Percentiles rank a stretch among this genome's conserved stretches.
These are phyloP conservation scores for Dioszegia aurantiaca DNA, from an alignment of 768 basidiomycete genomes.

Conservation along the genomic window DNA sequence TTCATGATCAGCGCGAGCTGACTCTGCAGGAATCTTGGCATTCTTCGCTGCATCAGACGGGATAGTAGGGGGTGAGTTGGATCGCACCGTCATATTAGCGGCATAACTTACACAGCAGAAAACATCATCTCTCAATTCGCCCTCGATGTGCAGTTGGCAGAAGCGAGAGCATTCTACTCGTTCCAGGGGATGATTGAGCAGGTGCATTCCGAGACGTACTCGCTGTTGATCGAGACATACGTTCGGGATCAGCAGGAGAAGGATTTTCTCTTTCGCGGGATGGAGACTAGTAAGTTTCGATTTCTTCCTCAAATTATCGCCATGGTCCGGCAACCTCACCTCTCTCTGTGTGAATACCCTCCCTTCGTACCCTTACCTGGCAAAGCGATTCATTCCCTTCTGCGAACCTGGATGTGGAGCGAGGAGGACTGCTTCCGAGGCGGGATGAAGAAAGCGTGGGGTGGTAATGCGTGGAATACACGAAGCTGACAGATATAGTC, in stretches of 20 bases:
- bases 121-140: conserved; percentile 51
- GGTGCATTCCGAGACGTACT: conserved; percentile 53
- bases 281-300: conserved; percentile 49
- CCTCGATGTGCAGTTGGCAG: conserved; percentile 51
- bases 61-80: conserved; percentile 40
- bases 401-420: too few relatives aligned
- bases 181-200: conserved; percentile 53
- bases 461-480: too few relatives aligned
- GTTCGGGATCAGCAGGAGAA: conserved; percentile 51
- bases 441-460: too few relatives aligned
- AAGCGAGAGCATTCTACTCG: conserved; percentile 51
- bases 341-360: too few relatives aligned
- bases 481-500: conserved; percentile 34
- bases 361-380: too few relatives aligned
- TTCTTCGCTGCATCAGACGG: conserved; percentile 82
- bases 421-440: too few relatives aligned
- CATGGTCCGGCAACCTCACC: too few relatives aligned
- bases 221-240: conserved; percentile 52
- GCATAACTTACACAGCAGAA: conserved; percentile 56
- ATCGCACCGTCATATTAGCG: background rate
- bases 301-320: background rate
- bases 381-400: too few relatives aligned
- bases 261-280: conserved; percentile 48
- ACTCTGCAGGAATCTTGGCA: conserved; percentile 57
- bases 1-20: conserved; percentile 4